phyloP scores from a whole-genome alignment of 2,329 filamentous ascomycete genomes.

The Coniochaeta ligniaria region DNA sequence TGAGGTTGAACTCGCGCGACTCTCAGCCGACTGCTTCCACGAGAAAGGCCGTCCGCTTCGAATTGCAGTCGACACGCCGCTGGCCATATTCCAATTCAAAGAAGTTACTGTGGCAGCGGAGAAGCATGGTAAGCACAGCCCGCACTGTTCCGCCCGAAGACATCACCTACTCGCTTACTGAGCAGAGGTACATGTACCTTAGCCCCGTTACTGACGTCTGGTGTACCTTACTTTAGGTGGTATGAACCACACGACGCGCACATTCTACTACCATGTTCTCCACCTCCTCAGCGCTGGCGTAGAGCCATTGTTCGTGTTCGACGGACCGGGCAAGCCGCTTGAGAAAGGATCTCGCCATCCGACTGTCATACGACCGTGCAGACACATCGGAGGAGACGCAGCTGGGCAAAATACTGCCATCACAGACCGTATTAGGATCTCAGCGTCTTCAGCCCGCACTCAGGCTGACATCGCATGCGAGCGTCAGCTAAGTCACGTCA shows the following conservation, averaged over 20 bases:
- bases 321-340: slow-evolving; percentile 1
- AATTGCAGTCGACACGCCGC: slow-evolving; percentile 16
- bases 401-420: too few species aligned
- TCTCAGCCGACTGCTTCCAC: slow-evolving; percentile 14
- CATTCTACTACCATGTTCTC: slow-evolving; percentile 4
- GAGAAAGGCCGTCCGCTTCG: slow-evolving; percentile 13
- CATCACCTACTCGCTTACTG: too few species aligned
- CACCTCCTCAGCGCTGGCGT: slow-evolving; percentile 6
- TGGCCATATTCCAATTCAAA: slow-evolving; percentile 7
- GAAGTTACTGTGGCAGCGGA: neutral
- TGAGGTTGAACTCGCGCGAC: neutral
- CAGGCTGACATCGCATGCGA: neutral
- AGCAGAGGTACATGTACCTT: neutral
- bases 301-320: slow-evolving; percentile 6
- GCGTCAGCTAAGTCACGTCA: neutral
- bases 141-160: too few species aligned
- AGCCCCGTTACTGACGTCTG: neutral
- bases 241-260: slow-evolving; percentile 9
- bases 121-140: neutral
- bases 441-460: neutral
- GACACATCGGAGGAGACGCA: neutral
- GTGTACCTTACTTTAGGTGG: neutral
- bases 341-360: slow-evolving; percentile 2
- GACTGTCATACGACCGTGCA: neutral
- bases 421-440: neutral